Evolutionary conservation across 345 rosid genomes (phyloP), one percentile per base, ranked within the genome.

Genomic region (Iberis pinnata): DNA sequence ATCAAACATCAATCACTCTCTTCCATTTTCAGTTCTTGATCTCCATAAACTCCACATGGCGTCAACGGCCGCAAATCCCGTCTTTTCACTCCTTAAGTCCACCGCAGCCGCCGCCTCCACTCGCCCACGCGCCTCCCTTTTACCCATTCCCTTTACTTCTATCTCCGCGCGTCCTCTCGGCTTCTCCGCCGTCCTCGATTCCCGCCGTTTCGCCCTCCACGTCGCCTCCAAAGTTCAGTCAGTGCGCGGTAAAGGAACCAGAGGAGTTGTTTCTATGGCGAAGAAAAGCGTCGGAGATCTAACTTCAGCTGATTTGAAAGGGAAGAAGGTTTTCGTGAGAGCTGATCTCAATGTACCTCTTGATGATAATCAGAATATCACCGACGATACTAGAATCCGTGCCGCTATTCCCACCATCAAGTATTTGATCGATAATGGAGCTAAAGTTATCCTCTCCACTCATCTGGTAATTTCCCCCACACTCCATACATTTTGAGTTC

Each of bases 371-470:
- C 95, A 79, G 79, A 83, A 71, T 29, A 86, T 89, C 65, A 86
- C 93, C 12, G 97, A 89, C 52, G 97, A 89, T 49, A 89, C 97
- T 22, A 83, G 97, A 58, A 49, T 89, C 46, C 75, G 97, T 7
- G 97, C 97, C 26, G 97, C 97, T 12, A 18, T 89, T 37, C 97
- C 97, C 26, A 86, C 97, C 16, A 86, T 89, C 71, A 83, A 89
- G 84, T 77, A 80, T 71, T 70, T 89, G 84, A 86, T 80, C 7
- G 65, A 77, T 16, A 83, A 86, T 18, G 95, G 97, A 1, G 97
- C 97, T 59, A 89, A 77, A 76, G 93, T 89, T 65, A 70, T 89
- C 63, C 97, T 89, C 51, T 89, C 95, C 42, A 89, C 88, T 60
- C 95, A 89, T 63, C 63, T 89, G 93, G 97, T 89, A 32, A 32